Evolutionary conservation across 805 yeast species (phyloP).

Genomic region (Barnettozyma wickerhamii): DNA sequence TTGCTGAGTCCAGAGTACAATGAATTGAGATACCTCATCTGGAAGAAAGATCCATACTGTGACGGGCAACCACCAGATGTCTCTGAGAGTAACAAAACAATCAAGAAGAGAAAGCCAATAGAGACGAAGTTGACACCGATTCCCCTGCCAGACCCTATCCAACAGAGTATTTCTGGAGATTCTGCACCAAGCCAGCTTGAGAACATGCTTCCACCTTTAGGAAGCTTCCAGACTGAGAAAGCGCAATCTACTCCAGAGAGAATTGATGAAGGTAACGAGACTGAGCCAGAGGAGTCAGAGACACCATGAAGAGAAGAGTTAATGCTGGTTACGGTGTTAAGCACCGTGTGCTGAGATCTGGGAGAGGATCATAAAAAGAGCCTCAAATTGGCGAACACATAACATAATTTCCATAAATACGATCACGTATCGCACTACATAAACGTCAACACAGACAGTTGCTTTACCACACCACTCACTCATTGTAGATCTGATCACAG

Average conservation of each 20-base stretch:
- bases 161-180: not conserved
- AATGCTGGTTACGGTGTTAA: not conserved
- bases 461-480: no score
- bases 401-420: no score
- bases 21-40: conserved; percentile 24
- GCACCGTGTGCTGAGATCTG: no score
- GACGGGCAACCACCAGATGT: conserved; percentile 25
- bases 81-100: conserved; percentile 21
- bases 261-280: not conserved
- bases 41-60: conserved; percentile 25
- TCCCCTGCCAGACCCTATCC: not conserved
- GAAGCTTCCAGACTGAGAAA: not conserved
- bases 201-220: not conserved
- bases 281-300: not conserved
- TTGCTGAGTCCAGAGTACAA: conserved; percentile 31
- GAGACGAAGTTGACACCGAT: not conserved
- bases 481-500: no score
- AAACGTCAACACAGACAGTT: no score
- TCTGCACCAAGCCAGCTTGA: no score
- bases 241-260: not conserved
- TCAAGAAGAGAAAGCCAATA: conserved; percentile 8
- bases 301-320: not conserved
- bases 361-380: no score
- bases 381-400: no score
- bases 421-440: no score